Evolutionary conservation across 441 rosid species (phyloP).

Genomic region (Erodium moschatum): DNA sequence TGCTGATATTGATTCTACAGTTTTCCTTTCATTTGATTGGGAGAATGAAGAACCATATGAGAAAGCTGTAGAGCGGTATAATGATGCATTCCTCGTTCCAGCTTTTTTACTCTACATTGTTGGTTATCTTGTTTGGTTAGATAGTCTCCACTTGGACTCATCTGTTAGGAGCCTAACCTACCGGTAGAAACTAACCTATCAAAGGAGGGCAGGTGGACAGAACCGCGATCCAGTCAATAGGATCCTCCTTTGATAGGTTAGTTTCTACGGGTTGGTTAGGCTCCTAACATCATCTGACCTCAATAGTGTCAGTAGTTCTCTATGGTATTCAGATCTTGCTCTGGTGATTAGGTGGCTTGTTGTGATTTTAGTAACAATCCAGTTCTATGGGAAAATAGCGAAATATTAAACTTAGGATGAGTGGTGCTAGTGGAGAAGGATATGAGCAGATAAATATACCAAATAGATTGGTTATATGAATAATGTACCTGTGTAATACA

Average conservation of each 20-base stretch:
- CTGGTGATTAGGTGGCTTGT: too few relatives aligned
- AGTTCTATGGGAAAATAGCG: not conserved
- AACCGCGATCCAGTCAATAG: too few relatives aligned
- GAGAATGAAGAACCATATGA: conserved; percentile 86
- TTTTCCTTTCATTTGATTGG: conserved; percentile 89
- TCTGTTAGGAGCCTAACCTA: too few relatives aligned
- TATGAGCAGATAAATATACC: not conserved
- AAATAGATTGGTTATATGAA: not conserved
- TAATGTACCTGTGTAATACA: not conserved
- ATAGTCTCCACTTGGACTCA: not conserved
- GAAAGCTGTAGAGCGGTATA: conserved; percentile 82
- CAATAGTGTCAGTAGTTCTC: too few relatives aligned
- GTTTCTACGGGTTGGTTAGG: too few relatives aligned
- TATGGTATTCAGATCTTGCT: too few relatives aligned
- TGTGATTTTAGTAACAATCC: not conserved
- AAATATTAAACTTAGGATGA: not conserved
- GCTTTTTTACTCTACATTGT: not conserved
- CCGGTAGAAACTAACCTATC: too few relatives aligned
- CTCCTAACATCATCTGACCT: too few relatives aligned
- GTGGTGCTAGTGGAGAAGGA: not conserved
- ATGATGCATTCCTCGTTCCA: conserved; percentile 14
- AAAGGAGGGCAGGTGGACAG: too few relatives aligned
- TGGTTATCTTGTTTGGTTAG: conserved; percentile 11
- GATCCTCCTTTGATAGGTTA: too few relatives aligned
- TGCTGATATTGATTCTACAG: conserved; percentile 48